Percentiles rank a stretch among this genome's conserved stretches.
Evolutionary conservation across 257 asterid genomes (phyloP).

Genomic region (Nicotiana tomentosiformis): DNA sequence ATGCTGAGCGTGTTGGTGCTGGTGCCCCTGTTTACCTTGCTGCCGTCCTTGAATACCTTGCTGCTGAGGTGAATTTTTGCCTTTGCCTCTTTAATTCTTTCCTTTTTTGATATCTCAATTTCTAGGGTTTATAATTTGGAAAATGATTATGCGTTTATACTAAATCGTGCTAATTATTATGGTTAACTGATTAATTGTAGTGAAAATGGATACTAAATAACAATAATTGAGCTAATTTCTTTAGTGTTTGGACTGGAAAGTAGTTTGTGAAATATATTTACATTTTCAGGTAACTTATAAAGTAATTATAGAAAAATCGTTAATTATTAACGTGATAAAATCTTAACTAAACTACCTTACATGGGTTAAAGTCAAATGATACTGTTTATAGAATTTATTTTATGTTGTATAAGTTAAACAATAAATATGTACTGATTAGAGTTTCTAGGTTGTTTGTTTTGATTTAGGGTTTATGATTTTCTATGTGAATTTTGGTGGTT

Average conservation of each 20-base stretch:
- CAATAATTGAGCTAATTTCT: neutral
- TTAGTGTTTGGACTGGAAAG: neutral
- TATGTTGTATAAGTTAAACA: too few species aligned
- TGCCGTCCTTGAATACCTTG: constrained; percentile 79
- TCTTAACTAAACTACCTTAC: too few species aligned
- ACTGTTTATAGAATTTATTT: too few species aligned
- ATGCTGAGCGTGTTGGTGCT: constrained; percentile 82
- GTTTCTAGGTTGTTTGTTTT: neutral
- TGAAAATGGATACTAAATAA: neutral
- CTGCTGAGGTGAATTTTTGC: constrained; percentile 51
- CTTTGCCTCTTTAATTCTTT: neutral
- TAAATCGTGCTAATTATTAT: neutral
- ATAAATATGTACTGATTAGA: too few species aligned
- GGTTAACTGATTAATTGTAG: neutral
- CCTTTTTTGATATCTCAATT: neutral
- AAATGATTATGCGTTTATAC: neutral
- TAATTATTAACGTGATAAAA: too few species aligned
- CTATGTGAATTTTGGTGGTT: neutral
- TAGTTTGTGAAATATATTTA: neutral
- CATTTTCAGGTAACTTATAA: too few species aligned
- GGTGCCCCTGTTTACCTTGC: constrained; percentile 89
- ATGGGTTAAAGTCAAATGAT: too few species aligned
- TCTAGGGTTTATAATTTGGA: constrained; percentile 11
- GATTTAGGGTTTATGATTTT: neutral
- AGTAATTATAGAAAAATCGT: too few species aligned